Evolutionary conservation across 1,284 basidiomycete genomes (phyloP).

Genomic region (Tilletiopsis washingtonensis): DNA sequence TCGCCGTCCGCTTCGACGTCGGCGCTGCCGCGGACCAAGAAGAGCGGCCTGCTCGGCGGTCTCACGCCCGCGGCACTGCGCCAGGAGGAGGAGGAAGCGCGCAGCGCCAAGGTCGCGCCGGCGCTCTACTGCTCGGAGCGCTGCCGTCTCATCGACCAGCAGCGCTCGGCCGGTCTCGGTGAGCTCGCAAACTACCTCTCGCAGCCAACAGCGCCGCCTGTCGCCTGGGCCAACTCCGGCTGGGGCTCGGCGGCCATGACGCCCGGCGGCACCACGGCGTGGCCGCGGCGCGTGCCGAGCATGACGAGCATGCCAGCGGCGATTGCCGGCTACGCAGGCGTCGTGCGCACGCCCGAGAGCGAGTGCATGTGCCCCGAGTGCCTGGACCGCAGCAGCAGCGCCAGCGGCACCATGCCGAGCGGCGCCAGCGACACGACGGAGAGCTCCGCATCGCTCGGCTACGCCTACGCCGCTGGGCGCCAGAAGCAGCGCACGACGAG

Average conservation of each 20-base stretch:
- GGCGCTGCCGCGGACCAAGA: conserved; percentile 12
- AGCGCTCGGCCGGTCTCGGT: conserved; percentile 24
- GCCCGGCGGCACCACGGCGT: background rate
- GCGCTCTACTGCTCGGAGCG: conserved; percentile 40
- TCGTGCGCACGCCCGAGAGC: conserved; percentile 25
- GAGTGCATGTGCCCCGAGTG: conserved; percentile 34
- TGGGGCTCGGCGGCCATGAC: conserved; percentile 3
- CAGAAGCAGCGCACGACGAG: conserved; percentile 31
- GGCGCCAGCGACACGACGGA: conserved; percentile 40
- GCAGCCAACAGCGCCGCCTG: conserved; percentile 13
- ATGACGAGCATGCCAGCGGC: conserved; percentile 11
- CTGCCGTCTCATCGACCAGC: conserved; percentile 33
- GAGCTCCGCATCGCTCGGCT: conserved; percentile 15
- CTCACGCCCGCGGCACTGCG: conserved; percentile 25
- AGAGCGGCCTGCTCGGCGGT: conserved; percentile 24
- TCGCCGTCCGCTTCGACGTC: conserved; percentile 1
- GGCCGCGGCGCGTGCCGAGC: conserved; percentile 12
- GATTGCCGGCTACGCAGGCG: background rate
- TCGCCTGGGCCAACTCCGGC: conserved; percentile 6
- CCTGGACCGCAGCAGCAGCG: conserved; percentile 27
- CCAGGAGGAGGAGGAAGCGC: conserved; percentile 22
- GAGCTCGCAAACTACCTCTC: conserved; percentile 27
- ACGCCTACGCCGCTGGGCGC: conserved; percentile 12
- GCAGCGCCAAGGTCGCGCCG: conserved; percentile 18
- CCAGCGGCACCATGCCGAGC: conserved; percentile 27